Conservation (phyloP, 495 filamentous ascomycete species). For the Xylaria acuta region DNA sequence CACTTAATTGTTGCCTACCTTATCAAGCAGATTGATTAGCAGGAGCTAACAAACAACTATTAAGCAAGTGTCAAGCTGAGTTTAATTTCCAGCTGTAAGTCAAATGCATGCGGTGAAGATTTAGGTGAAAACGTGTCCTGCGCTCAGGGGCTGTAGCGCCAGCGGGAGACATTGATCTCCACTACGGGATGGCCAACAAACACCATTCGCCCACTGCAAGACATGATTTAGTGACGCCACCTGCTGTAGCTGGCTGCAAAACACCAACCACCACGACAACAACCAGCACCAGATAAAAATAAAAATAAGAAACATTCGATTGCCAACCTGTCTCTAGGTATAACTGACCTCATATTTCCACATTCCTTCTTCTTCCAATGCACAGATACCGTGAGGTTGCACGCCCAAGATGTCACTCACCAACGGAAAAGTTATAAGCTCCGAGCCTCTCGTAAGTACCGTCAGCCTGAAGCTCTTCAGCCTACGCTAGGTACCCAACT, state of each 20-base stretch:
- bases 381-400: not conserved
- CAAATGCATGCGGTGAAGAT: slow-evolving; percentile 9
- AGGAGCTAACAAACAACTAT: slow-evolving; percentile 3
- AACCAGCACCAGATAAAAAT: not conserved
- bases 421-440: slow-evolving; percentile 25
- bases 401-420: slow-evolving; percentile 23
- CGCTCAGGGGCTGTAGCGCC: slow-evolving; percentile 18
- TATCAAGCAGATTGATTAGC: slow-evolving; percentile 6
- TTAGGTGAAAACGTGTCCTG: slow-evolving; percentile 17
- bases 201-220: slow-evolving; percentile 9
- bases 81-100: not conserved
- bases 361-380: not conserved
- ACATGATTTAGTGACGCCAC: slow-evolving; percentile 15
- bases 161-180: slow-evolving; percentile 1
- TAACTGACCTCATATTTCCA: slow-evolving; percentile 2
- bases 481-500: not conserved
- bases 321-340: not conserved
- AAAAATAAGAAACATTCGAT: slow-evolving; percentile 1
- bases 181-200: slow-evolving; percentile 13
- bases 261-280: slow-evolving; percentile 13
- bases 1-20: not conserved
- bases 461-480: not conserved
- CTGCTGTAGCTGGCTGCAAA: not conserved
- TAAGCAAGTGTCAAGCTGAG: slow-evolving; percentile 1
- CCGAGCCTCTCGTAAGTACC: slow-evolving; percentile 25